Evolutionary conservation across 768 basidiomycete species (phyloP).

Genomic region (Hebeloma cylindrosporum): DNA sequence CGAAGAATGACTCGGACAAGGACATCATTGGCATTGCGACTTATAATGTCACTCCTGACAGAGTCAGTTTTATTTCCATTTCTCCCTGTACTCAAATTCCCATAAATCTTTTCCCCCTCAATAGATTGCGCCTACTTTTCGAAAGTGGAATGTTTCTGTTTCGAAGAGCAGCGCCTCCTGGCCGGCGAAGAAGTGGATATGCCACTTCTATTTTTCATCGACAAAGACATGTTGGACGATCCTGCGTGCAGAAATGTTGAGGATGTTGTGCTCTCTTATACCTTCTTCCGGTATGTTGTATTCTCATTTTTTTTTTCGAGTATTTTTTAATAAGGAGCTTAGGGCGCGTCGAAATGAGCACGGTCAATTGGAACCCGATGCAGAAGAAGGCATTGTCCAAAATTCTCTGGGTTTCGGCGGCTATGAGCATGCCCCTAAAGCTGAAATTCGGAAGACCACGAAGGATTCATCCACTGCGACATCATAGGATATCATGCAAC

Average conservation of each 20-base stretch:
- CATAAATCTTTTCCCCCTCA: background rate
- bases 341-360: conserved; percentile 85
- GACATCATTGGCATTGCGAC: conserved; percentile 99
- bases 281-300: conserved; percentile 84
- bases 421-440: conserved; percentile 56
- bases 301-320: background rate
- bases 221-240: conserved; percentile 94
- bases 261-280: conserved; percentile 93
- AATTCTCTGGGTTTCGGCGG: conserved; percentile 73
- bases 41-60: conserved; percentile 97
- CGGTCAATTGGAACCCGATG: conserved; percentile 91
- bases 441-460: conserved; percentile 19
- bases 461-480: conserved; percentile 4
- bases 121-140: conserved; percentile 98
- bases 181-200: conserved; percentile 98
- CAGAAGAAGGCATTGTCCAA: conserved; percentile 74
- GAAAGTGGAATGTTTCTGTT: conserved; percentile 99
- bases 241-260: conserved; percentile 84
- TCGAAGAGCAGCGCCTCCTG: conserved; percentile 94
- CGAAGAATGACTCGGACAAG: conserved; percentile 77
- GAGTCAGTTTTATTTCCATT: conserved; percentile 53
- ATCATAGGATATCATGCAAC: no score
- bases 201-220: conserved; percentile 98
- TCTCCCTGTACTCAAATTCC: background rate
- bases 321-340: conserved; percentile 2